Evolutionary conservation across 2,329 filamentous ascomycete genomes (phyloP).

Genomic region (Trichophyton rubrum): DNA sequence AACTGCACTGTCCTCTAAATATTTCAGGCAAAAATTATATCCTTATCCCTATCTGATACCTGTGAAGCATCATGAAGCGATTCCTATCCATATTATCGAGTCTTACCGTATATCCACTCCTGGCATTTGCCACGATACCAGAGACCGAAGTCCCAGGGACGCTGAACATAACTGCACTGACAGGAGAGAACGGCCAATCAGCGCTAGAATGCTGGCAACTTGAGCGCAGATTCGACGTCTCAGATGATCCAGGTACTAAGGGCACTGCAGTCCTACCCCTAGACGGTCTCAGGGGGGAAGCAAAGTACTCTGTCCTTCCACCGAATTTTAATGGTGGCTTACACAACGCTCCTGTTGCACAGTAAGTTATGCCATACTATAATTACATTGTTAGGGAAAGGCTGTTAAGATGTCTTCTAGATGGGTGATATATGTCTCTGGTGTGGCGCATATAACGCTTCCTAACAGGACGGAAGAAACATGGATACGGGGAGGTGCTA

Average conservation of each 20-base stretch:
- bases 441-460: slow-evolving; percentile 32
- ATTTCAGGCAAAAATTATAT: not conserved
- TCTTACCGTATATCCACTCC: not conserved
- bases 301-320: slow-evolving; percentile 29
- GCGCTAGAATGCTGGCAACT: slow-evolving; percentile 39
- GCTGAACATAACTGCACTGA: not conserved
- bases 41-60: not conserved
- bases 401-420: slow-evolving; percentile 9
- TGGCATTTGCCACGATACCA: not conserved
- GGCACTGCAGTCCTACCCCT: slow-evolving; percentile 24
- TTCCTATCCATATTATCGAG: not conserved
- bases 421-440: slow-evolving; percentile 30
- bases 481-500: slow-evolving; percentile 29
- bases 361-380: slow-evolving; percentile 22
- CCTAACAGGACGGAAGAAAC: slow-evolving; percentile 28
- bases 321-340: slow-evolving; percentile 28
- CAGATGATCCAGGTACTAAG: slow-evolving; percentile 22
- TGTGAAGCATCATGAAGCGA: not conserved
- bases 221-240: slow-evolving; percentile 23
- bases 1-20: not conserved
- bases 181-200: slow-evolving; percentile 19
- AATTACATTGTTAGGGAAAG: not conserved
- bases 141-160: not conserved
- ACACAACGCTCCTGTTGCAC: slow-evolving; percentile 33
- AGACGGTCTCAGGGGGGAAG: slow-evolving; percentile 22